Percentiles rank a stretch among this genome's conserved stretches.
Conservation (phyloP, 768 basidiomycete genomes). For the Serendipita indica region DNA sequence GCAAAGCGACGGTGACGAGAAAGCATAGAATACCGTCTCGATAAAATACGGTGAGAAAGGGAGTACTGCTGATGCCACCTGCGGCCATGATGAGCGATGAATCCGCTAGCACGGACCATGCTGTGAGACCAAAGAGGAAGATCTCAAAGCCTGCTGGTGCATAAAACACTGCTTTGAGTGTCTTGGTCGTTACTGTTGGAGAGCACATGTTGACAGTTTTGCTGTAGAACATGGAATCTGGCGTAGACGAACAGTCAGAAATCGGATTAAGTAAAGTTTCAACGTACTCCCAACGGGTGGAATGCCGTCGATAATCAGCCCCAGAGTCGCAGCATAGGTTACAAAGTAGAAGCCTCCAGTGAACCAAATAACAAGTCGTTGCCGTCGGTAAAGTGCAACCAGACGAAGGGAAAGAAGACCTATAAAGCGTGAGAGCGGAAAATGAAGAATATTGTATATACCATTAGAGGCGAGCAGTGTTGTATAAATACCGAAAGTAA, state of each 20-base stretch:
- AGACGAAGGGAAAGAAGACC: background rate
- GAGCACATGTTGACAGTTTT: background rate
- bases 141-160: background rate
- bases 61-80: background rate
- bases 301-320: background rate
- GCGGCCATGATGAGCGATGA: background rate
- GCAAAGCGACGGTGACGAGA: background rate
- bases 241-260: background rate
- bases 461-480: background rate
- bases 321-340: background rate
- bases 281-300: background rate
- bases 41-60: slow-evolving; percentile 1
- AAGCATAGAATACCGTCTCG: background rate
- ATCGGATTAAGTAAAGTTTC: background rate
- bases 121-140: background rate
- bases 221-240: background rate
- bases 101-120: background rate
- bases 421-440: background rate
- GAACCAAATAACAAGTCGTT: background rate
- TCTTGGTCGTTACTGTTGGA: background rate
- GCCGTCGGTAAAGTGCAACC: background rate
- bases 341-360: background rate
- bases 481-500: background rate
- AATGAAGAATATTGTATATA: background rate
- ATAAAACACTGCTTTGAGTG: background rate